Evolutionary conservation across 1,284 basidiomycete species (phyloP).

Genomic region (Inonotus obliquus): DNA sequence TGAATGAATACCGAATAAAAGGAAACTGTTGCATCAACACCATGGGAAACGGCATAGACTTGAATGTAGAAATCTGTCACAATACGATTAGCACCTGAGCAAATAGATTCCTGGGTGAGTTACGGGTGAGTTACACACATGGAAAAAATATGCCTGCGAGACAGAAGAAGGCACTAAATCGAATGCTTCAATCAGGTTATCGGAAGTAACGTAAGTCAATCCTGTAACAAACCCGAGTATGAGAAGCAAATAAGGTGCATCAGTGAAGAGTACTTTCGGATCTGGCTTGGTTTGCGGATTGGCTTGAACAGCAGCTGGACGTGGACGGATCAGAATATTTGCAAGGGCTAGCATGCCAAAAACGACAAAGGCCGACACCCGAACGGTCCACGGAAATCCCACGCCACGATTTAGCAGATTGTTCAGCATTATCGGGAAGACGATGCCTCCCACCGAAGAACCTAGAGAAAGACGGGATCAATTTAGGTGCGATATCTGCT

Average conservation of each 20-base stretch:
- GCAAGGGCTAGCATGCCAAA: conserved; percentile 24
- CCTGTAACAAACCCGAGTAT: not conserved
- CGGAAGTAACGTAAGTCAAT: not conserved
- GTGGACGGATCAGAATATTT: conserved; percentile 28
- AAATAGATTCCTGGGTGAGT: too few species aligned
- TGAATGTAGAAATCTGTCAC: not conserved
- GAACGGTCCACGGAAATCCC: conserved; percentile 27
- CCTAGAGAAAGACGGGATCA: not conserved
- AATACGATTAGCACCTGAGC: too few species aligned
- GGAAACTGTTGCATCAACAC: not conserved
- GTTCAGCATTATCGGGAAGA: conserved; percentile 29
- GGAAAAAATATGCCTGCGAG: not conserved
- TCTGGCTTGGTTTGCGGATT: not conserved
- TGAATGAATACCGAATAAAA: conserved; percentile 6
- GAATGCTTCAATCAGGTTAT: too few species aligned
- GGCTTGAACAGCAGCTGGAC: not conserved
- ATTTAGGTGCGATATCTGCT: not conserved
- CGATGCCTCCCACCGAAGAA: conserved; percentile 24
- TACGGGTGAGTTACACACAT: too few species aligned
- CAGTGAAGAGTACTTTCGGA: too few species aligned
- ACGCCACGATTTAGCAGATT: conserved; percentile 22
- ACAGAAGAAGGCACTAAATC: not conserved
- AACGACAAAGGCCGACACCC: conserved; percentile 26
- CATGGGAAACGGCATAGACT: not conserved
- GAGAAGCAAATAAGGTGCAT: not conserved